A percentile compares a stretch with the other conserved stretches of the same genome.
These are phyloP conservation scores for Epipyxis sp. DNA, from an alignment of 108 stramenopile species.

Conservation along the genomic window DNA sequence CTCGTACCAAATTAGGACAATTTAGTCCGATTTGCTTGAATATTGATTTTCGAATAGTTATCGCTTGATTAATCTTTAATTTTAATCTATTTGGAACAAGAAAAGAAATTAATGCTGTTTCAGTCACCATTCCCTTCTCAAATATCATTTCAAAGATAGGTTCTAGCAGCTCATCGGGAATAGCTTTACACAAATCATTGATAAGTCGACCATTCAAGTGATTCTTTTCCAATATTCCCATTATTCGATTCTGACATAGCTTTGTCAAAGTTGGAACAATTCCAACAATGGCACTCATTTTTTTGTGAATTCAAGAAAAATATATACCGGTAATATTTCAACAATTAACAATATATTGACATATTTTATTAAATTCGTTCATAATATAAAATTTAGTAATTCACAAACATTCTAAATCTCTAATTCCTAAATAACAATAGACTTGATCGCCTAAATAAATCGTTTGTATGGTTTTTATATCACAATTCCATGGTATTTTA, in stretches of 20 bases:
- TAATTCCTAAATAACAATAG: no score
- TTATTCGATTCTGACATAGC: background rate
- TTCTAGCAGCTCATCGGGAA: background rate
- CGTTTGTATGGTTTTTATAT: no score
- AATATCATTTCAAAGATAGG: slow-evolving; percentile 5
- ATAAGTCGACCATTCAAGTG: background rate
- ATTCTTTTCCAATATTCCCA: background rate
- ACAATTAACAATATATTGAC: no score
- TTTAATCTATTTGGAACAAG: background rate
- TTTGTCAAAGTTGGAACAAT: background rate
- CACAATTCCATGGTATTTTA: no score
- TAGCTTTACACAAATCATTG: background rate
- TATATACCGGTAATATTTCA: no score
- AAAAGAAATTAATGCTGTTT: background rate
- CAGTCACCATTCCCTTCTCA: background rate
- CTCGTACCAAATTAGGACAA: slow-evolving; percentile 11
- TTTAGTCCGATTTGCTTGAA: slow-evolving; percentile 26
- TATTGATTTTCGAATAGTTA: background rate
- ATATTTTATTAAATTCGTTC: no score
- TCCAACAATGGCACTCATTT: no score
- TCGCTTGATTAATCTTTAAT: background rate
- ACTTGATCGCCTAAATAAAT: no score
- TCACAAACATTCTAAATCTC: no score
- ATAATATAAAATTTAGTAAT: no score
- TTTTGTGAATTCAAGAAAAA: no score